phyloP scores from a whole-genome alignment of 2,329 filamentous ascomycete genomes.

The Incumbomyces lentus region DNA sequence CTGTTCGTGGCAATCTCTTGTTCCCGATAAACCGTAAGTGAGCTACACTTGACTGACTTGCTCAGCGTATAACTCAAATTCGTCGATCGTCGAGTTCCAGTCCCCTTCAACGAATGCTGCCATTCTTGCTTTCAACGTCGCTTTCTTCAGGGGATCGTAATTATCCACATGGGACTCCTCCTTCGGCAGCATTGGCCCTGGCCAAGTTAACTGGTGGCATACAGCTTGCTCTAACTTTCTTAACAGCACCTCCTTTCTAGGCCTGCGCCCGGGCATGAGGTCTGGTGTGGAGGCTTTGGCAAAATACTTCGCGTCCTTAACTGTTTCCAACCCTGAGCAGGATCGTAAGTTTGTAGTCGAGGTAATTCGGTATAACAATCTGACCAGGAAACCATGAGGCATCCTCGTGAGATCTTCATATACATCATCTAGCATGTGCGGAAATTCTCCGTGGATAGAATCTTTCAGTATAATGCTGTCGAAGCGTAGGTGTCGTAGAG shows the following conservation, averaged over 20 bases:
- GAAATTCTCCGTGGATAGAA: background rate
- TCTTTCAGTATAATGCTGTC: background rate
- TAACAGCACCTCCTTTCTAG: background rate
- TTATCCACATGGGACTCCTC: background rate
- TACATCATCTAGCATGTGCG: background rate
- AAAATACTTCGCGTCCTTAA: background rate
- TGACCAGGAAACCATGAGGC: background rate
- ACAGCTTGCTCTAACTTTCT: slow-evolving; percentile 3
- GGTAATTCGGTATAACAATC: background rate
- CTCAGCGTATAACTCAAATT: background rate
- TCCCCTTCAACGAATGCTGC: background rate
- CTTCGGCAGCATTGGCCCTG: background rate
- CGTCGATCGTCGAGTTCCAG: slow-evolving; percentile 1
- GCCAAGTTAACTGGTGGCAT: background rate
- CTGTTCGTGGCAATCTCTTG: no score
- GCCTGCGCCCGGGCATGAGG: background rate
- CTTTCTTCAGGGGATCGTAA: background rate
- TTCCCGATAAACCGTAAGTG: no score
- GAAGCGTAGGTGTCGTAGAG: slow-evolving; percentile 1
- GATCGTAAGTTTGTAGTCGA: background rate
- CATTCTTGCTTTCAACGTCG: no score
- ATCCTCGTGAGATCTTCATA: background rate
- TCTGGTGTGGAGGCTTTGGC: background rate
- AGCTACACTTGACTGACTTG: no score
- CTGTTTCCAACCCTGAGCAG: background rate